Base-by-base conservation (phyloP, 2,329 filamentous ascomycete genomes). In the Epichloe hybrida region DNA sequence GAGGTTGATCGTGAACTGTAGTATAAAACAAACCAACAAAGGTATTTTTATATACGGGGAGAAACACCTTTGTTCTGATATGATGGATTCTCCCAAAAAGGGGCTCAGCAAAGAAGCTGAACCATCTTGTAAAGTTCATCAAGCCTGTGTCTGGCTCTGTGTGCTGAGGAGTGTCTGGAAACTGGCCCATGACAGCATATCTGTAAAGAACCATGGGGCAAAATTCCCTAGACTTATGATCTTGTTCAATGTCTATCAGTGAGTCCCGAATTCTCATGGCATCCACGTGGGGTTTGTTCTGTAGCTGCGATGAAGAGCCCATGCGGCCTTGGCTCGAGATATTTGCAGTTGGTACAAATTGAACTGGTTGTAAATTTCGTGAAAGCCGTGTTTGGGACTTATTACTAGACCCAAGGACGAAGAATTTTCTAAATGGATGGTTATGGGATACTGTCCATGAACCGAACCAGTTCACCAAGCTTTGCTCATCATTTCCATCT, bases 401-500 rank as follows among this genome's bases (percentile, higher is more conserved):
- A 11, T 55, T 46, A 23, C 58, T 57, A 1, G 77, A 77, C 3
- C 79, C 79, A 4, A 83, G 50, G 3, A 83, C 73, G 17, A 68
- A 65, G 55, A 83, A 82, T 39, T 70, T 73, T 35, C 77, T 72
- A 57, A 72, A 77, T 40, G 64, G 62, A 51, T 80, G 72, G 37
- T 78, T 58, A 34, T 73, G 71, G 50, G 62, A 53, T 35, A 69
- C 64, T 0, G 77, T 68, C 80, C 79, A 83, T 62, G 69, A 76
- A 1, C 75, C 77, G 59, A 81, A 83, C 74, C 77, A 82, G 54
- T 81, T 78, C 9, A 83, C 71, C 31, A 84, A 64, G 51, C 74
- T 80, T 58, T 81, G 75, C 58, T 84, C 80, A 53, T 83, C 79
- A 50, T 77, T 76, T 0, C 71, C 67, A 50, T 80, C 72, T 44